phyloP scores from a whole-genome alignment of 306 rosid genomes.

The Quercus rubra region DNA sequence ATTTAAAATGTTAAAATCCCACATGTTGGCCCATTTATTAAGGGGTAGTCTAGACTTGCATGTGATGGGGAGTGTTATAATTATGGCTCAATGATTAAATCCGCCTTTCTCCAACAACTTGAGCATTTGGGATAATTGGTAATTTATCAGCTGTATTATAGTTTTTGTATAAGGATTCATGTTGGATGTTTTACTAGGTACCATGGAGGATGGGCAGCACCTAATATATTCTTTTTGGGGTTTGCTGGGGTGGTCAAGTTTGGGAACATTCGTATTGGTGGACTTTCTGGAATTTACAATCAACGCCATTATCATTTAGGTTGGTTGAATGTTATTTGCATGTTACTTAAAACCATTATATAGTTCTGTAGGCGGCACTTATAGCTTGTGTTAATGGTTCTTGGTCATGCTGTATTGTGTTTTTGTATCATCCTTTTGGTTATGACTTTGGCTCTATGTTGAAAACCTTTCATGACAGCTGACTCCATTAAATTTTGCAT shows the following conservation, averaged over 20 bases:
- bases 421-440: too few species aligned
- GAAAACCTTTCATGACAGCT: too few species aligned
- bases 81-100: too few species aligned
- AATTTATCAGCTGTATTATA: too few species aligned
- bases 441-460: not conserved
- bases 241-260: slow-evolving; percentile 87
- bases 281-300: slow-evolving; percentile 91
- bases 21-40: too few species aligned
- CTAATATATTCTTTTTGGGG: slow-evolving; percentile 88
- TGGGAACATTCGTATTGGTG: slow-evolving; percentile 88
- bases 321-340: slow-evolving; percentile 22
- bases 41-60: too few species aligned
- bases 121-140: too few species aligned
- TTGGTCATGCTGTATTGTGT: not conserved
- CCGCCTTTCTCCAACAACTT: too few species aligned
- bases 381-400: not conserved
- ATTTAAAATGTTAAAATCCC: too few species aligned
- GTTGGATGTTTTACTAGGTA: slow-evolving; percentile 43
- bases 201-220: slow-evolving; percentile 98
- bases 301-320: slow-evolving; percentile 63
- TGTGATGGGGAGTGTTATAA: too few species aligned
- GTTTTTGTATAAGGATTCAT: not conserved
- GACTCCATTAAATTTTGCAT: too few species aligned
- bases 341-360: not conserved
- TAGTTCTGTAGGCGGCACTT: not conserved